Conservation (phyloP, 2,329 filamentous ascomycete genomes). For the Venturia oleaginea region DNA sequence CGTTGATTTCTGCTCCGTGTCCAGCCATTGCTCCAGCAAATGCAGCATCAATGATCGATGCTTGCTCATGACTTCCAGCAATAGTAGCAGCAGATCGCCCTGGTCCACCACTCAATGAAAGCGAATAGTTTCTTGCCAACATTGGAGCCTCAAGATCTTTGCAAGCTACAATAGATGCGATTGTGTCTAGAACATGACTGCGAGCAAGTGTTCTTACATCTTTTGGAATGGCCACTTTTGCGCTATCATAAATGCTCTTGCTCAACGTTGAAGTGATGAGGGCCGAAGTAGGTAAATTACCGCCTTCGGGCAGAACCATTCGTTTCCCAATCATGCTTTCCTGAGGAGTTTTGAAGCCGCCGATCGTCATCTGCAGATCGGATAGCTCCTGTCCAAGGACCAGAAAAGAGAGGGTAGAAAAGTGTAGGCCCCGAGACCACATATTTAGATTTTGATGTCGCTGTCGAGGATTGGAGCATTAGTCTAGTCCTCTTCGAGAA, state of each 20-base stretch:
- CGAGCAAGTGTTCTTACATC: background rate
- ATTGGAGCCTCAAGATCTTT: slow-evolving; percentile 4
- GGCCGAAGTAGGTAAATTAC: background rate
- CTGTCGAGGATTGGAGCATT: background rate
- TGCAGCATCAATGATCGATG: slow-evolving; percentile 5
- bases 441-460: background rate
- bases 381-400: background rate
- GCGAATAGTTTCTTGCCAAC: slow-evolving; percentile 7
- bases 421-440: background rate
- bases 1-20: slow-evolving; percentile 11
- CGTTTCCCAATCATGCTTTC: background rate
- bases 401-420: background rate
- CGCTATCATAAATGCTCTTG: background rate
- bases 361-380: background rate
- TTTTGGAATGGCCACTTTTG: background rate
- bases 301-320: background rate
- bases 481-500: background rate
- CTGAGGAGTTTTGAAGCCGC: background rate
- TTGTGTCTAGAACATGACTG: slow-evolving; percentile 5
- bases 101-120: slow-evolving; percentile 1
- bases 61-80: slow-evolving; percentile 3
- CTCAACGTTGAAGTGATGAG: background rate
- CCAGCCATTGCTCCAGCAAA: slow-evolving; percentile 9
- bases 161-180: slow-evolving; percentile 6
- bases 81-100: slow-evolving; percentile 9